Evolutionary conservation across 257 asterid species (phyloP).

Genomic region (Scutellaria barbata): DNA sequence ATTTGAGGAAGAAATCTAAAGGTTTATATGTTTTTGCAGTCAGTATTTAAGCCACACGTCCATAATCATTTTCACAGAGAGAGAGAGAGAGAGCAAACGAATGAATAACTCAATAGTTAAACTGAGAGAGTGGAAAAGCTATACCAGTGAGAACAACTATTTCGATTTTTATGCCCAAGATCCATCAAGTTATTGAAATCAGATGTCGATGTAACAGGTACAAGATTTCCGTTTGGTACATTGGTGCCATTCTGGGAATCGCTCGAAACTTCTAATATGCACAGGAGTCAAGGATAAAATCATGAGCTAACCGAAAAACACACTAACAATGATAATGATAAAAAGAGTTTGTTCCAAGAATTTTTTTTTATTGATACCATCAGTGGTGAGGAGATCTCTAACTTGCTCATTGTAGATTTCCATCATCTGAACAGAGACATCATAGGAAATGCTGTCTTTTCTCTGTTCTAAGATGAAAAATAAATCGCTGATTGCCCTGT

Average conservation of each 20-base stretch:
- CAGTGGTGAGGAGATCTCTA: slow-evolving; percentile 77
- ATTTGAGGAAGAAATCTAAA: too few relatives aligned
- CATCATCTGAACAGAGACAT: slow-evolving; percentile 83
- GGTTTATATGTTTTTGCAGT: too few relatives aligned
- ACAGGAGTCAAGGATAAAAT: slow-evolving; percentile 51
- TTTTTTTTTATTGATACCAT: slow-evolving; percentile 63
- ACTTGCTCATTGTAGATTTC: slow-evolving; percentile 96
- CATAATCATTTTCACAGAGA: too few relatives aligned
- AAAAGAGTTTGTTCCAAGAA: slow-evolving; percentile 48
- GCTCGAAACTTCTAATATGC: slow-evolving; percentile 71
- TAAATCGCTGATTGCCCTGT: slow-evolving; percentile 79
- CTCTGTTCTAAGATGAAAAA: slow-evolving; percentile 77
- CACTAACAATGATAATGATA: slow-evolving; percentile 15
- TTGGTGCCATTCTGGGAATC: slow-evolving; percentile 62
- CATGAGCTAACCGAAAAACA: slow-evolving; percentile 1
- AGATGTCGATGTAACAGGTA: slow-evolving; percentile 67
- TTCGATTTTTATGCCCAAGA: slow-evolving; percentile 79
- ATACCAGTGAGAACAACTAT: slow-evolving; percentile 93
- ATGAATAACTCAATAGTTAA: background rate
- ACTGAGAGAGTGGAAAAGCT: slow-evolving; percentile 19
- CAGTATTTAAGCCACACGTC: too few relatives aligned
- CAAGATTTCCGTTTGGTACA: slow-evolving; percentile 70
- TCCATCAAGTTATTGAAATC: slow-evolving; percentile 77
- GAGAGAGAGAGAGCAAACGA: too few relatives aligned
- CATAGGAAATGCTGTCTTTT: slow-evolving; percentile 69